These are phyloP conservation scores for Bipolaris gigantea DNA, from an alignment of 2,329 filamentous ascomycete genomes.

Conservation along the genomic window DNA sequence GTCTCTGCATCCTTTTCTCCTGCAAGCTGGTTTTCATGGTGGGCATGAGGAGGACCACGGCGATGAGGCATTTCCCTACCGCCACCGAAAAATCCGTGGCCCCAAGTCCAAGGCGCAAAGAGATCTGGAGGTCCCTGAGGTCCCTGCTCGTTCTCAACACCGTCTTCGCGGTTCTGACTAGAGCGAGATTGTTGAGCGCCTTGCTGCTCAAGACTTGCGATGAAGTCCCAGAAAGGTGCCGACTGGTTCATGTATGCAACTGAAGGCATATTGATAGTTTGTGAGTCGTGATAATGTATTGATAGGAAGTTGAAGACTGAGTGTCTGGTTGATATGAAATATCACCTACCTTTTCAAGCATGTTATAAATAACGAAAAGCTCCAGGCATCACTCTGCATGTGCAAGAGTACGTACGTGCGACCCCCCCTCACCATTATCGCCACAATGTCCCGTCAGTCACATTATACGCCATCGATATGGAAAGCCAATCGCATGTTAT, in stretches of 20 bases:
- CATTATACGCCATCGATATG: constrained; percentile 3
- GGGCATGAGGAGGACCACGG: constrained; percentile 32
- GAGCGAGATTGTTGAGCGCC: constrained; percentile 46
- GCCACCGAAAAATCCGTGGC: constrained; percentile 34
- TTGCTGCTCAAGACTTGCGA: constrained; percentile 55
- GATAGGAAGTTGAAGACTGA: constrained; percentile 10
- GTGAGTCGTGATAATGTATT: constrained; percentile 7
- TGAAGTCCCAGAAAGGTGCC: constrained; percentile 60
- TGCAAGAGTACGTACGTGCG: constrained; percentile 34
- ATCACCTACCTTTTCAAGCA: constrained; percentile 13
- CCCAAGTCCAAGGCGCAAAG: constrained; percentile 42
- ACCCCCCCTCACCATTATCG: constrained; percentile 17
- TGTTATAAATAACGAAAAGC: constrained; percentile 29
- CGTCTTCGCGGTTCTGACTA: constrained; percentile 38
- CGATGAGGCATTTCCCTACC: constrained; percentile 32
- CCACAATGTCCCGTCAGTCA: constrained; percentile 23
- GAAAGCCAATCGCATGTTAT: constrained; percentile 24
- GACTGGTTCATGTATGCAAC: constrained; percentile 57
- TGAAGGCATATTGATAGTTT: constrained; percentile 51
- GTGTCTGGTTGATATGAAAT: constrained; percentile 10
- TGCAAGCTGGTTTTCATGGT: constrained; percentile 19
- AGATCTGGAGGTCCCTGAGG: constrained; percentile 18
- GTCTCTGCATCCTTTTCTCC: constrained; percentile 19
- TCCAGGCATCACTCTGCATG: constrained; percentile 37
- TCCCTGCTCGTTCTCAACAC: constrained; percentile 28